Conservation (phyloP, 2,329 filamentous ascomycete genomes). For the Fusarium vanettenii region DNA sequence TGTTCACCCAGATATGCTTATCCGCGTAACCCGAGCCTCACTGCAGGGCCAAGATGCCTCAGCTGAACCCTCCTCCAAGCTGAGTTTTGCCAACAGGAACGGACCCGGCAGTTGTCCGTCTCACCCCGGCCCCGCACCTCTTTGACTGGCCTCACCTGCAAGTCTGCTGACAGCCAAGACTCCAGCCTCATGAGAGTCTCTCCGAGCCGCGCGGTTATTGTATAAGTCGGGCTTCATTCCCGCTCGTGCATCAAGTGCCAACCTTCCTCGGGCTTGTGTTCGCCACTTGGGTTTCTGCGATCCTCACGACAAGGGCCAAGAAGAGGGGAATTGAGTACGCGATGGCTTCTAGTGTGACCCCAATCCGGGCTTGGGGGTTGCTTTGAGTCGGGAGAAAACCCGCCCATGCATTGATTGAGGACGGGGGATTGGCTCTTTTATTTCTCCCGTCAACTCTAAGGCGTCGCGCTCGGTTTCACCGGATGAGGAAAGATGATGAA, state of each 20-base stretch:
- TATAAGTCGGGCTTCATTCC: slow-evolving; percentile 1
- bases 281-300: not conserved
- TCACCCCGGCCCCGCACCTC: not conserved
- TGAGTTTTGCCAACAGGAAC: too few relatives aligned
- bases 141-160: not conserved
- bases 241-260: slow-evolving; percentile 1
- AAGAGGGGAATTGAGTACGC: not conserved
- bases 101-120: not conserved
- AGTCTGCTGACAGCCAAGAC: slow-evolving; percentile 9
- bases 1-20: not conserved
- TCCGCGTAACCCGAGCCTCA: not conserved
- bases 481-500: not conserved
- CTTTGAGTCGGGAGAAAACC: not conserved
- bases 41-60: not conserved
- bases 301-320: not conserved
- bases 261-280: not conserved
- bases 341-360: not conserved
- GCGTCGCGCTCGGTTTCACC: not conserved
- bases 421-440: not conserved
- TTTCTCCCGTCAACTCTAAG: not conserved
- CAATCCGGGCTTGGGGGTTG: not conserved
- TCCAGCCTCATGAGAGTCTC: not conserved
- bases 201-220: not conserved
- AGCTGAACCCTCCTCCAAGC: not conserved
- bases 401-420: not conserved